Percentiles rank a stretch among this genome's conserved stretches.
phyloP scores from a whole-genome alignment of 768 basidiomycete species.

The Russula abietina region DNA sequence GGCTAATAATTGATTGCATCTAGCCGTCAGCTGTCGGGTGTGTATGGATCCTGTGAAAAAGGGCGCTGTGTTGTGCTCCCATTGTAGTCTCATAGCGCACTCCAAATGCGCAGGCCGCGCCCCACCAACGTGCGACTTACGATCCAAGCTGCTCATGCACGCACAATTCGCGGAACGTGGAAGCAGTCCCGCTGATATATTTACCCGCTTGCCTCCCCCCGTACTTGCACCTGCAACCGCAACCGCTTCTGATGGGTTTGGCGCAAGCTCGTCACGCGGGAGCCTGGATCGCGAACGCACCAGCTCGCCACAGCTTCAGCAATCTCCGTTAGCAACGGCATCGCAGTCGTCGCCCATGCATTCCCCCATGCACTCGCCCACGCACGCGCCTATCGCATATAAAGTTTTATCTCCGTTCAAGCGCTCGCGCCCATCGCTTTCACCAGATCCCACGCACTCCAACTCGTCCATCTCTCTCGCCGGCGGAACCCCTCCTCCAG shows the following conservation, averaged over 20 bases:
- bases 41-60: constrained; percentile 78
- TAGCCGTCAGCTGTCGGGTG: constrained; percentile 84
- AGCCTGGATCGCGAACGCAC: constrained; percentile 18
- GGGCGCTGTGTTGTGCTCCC: constrained; percentile 79
- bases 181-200: constrained; percentile 49
- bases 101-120: constrained; percentile 67
- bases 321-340: not conserved
- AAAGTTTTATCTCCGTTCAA: constrained; percentile 29
- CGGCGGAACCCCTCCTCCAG: not conserved
- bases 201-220: constrained; percentile 44
- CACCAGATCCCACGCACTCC: constrained; percentile 21
- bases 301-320: constrained; percentile 2
- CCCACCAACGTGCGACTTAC: constrained; percentile 75
- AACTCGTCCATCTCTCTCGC: constrained; percentile 22
- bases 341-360: too few relatives aligned
- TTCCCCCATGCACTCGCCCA: too few relatives aligned
- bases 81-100: constrained; percentile 87
- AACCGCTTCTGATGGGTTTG: constrained; percentile 12
- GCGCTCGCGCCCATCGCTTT: constrained; percentile 18
- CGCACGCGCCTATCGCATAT: constrained; percentile 25
- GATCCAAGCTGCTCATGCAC: constrained; percentile 70
- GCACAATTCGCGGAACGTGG: constrained; percentile 73
- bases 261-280: constrained; percentile 19
- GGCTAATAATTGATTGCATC: not conserved
- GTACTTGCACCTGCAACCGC: not conserved